Evolutionary conservation across 2,329 filamentous ascomycete species (phyloP).

Genomic region (Xylaria sp.): DNA sequence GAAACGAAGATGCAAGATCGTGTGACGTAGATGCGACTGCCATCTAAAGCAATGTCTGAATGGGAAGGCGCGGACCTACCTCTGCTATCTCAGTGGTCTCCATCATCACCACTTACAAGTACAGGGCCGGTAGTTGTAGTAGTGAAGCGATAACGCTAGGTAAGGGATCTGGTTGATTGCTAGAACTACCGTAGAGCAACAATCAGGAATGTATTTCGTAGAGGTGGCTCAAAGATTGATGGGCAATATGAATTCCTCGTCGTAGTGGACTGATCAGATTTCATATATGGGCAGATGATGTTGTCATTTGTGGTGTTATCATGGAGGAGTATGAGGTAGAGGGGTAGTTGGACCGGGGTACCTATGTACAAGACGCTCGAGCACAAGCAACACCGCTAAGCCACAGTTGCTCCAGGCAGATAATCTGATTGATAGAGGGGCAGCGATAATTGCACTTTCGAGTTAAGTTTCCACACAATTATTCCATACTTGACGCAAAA

Average conservation of each 20-base stretch:
- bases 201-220: no score
- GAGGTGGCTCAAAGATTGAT: neutral
- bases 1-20: slow-evolving; percentile 3
- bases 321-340: neutral
- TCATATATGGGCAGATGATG: neutral
- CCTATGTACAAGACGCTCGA: no score
- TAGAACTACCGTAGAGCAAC: neutral
- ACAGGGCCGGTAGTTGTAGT: neutral
- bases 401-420: no score
- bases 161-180: neutral
- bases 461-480: no score
- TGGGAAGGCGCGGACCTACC: slow-evolving; percentile 9
- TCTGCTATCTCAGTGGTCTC: slow-evolving; percentile 16
- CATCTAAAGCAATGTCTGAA: neutral
- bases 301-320: neutral
- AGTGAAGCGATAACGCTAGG: neutral
- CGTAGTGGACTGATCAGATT: neutral
- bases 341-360: neutral
- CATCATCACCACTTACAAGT: slow-evolving; percentile 14
- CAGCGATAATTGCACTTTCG: no score
- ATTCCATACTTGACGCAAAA: no score
- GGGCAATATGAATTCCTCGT: no score
- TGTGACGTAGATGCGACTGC: slow-evolving; percentile 4
- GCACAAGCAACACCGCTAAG: no score
- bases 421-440: no score